phyloP scores from a whole-genome alignment of 768 basidiomycete genomes.

The Lactifluus piperatus region DNA sequence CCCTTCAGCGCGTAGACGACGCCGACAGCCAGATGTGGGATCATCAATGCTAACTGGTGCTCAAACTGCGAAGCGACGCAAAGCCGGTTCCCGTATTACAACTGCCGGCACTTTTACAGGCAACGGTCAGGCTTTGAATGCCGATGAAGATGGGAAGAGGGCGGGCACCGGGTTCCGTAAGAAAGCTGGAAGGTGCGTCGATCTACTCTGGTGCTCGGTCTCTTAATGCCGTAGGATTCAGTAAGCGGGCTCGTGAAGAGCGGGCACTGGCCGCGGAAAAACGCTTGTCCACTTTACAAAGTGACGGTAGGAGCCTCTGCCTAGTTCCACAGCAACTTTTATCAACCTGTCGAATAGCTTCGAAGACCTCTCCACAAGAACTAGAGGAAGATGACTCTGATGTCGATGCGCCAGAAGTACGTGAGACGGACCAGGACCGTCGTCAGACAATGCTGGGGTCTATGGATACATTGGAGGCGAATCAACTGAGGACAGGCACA shows the following conservation, averaged over 20 bases:
- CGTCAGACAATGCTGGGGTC: slow-evolving; percentile 44
- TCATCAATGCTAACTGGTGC: slow-evolving; percentile 51
- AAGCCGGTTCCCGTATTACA: slow-evolving; percentile 61
- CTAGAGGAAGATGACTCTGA: slow-evolving; percentile 5
- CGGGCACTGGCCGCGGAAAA: slow-evolving; percentile 67
- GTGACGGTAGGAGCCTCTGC: slow-evolving; percentile 23
- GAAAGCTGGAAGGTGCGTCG: slow-evolving; percentile 51
- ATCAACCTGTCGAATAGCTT: neutral
- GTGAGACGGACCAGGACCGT: slow-evolving; percentile 40
- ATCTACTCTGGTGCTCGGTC: neutral
- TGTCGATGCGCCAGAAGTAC: slow-evolving; percentile 14
- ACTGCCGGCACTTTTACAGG: slow-evolving; percentile 53
- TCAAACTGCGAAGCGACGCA: slow-evolving; percentile 60
- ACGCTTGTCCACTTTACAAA: slow-evolving; percentile 42
- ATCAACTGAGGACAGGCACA: slow-evolving; percentile 32
- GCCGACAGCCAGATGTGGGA: slow-evolving; percentile 33
- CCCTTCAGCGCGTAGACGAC: slow-evolving; percentile 40
- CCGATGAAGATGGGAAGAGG: slow-evolving; percentile 31
- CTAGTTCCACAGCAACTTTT: neutral
- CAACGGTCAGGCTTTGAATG: slow-evolving; percentile 41
- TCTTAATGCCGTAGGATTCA: slow-evolving; percentile 25
- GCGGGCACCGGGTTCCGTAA: slow-evolving; percentile 62
- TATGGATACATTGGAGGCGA: slow-evolving; percentile 35
- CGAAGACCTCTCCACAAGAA: neutral
- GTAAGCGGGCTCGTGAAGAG: slow-evolving; percentile 74